phyloP scores from a whole-genome alignment of 2,329 filamentous ascomycete genomes.

The Rhinocladiella similis region DNA sequence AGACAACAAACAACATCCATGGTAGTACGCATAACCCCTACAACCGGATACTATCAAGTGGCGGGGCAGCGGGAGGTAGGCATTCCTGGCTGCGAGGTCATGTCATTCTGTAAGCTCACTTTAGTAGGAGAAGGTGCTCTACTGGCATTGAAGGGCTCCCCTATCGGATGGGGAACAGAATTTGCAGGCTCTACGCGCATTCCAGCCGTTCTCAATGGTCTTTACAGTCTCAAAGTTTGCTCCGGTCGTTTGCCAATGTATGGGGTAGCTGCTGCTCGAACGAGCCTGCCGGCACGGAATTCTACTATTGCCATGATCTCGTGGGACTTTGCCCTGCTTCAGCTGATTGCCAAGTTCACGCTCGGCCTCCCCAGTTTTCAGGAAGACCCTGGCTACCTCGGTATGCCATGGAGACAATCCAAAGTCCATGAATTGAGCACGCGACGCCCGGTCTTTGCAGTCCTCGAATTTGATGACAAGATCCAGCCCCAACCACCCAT shows the following conservation, averaged over 20 bases:
- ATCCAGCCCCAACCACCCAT: constrained; percentile 23
- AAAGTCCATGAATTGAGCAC: constrained; percentile 3
- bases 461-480: constrained; percentile 15
- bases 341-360: constrained; percentile 21
- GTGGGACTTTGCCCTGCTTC: constrained; percentile 21
- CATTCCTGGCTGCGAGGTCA: not conserved
- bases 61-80: constrained; percentile 38
- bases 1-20: constrained; percentile 43
- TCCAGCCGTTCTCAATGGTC: constrained; percentile 34
- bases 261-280: constrained; percentile 9
- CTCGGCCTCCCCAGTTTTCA: constrained; percentile 14
- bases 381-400: constrained; percentile 13
- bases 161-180: constrained; percentile 36
- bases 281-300: constrained; percentile 34
- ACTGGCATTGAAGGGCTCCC: constrained; percentile 33
- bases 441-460: constrained; percentile 12
- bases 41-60: constrained; percentile 33
- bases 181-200: constrained; percentile 39
- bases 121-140: constrained; percentile 36
- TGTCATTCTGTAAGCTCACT: not conserved
- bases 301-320: constrained; percentile 31
- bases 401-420: constrained; percentile 19
- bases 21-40: constrained; percentile 43
- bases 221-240: constrained; percentile 15
- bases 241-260: constrained; percentile 10